Base-by-base conservation (phyloP, 1,139 yeast genomes). In the Blastobotrys raffinosifermentans region DNA sequence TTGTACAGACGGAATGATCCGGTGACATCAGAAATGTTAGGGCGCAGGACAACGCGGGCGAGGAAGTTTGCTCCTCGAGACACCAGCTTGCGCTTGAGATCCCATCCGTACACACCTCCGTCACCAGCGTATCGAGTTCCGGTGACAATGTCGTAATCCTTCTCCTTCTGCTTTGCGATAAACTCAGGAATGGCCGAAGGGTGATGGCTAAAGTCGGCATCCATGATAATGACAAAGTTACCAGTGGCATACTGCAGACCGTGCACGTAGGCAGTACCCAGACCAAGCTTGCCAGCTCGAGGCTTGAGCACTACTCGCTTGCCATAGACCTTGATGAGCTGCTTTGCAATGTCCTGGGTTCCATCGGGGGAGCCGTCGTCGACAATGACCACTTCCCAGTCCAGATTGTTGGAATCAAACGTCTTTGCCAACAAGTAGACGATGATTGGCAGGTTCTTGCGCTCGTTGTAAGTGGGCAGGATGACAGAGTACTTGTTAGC, bases 61-160 rank as follows among this genome's bases (percentile, higher is more conserved):
- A 82, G 67, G 60, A 82, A 80, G 62, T 82, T 82, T 54, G 93
- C 93, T 26, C 91, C 91, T 55, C 91, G 71, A 17, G 85, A 77
- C 35, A 80, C 84, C 57, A 82, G 69, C 58, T 82, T 82, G 55
- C 93, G 72, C 70, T 81, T 81, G 57, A 82, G 72, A 55, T 82
- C 89, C 93, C 93, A 82, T 22, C 93, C 93, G 53, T 72, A 82
- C 22, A 82, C 93, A 33, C 93, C 93, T 20, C 93, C 93, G 50
- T 81, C 67, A 10, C 89, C 89, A 14, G 83, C 82, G 52, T 82
- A 82, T 54, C 93, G 73, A 13, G 93, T 82, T 35, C 93, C 93
- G n/a, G 91, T 81, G 37, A 82, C 91, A 58, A 82, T 81, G 53
- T 82, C 93, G 53, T 64, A 80, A 61, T 81, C 62, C 37, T 69